Evolutionary conservation across 768 basidiomycete species (phyloP).

Genomic region (Ramaria sp.): DNA sequence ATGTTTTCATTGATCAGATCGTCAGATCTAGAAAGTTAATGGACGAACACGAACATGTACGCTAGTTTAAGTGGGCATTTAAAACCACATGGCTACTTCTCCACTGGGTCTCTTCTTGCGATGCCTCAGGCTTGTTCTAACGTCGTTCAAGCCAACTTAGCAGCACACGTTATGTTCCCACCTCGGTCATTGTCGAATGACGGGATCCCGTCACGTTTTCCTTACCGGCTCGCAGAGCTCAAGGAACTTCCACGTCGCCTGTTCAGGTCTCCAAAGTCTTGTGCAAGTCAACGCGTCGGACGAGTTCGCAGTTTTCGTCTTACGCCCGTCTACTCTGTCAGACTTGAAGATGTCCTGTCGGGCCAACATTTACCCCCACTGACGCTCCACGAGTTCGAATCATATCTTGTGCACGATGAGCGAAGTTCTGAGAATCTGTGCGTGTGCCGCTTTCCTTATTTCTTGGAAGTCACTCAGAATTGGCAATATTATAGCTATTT

Average conservation of each 20-base stretch:
- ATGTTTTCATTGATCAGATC: too few relatives aligned
- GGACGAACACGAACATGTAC: too few relatives aligned
- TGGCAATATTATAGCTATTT: background rate
- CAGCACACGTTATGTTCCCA: too few relatives aligned
- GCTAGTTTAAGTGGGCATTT: too few relatives aligned
- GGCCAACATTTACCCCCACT: conserved; percentile 13
- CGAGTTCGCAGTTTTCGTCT: conserved; percentile 11
- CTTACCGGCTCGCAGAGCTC: conserved; percentile 8
- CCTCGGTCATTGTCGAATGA: too few relatives aligned
- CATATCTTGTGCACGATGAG: conserved; percentile 13
- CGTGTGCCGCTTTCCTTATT: background rate
- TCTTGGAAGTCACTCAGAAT: background rate
- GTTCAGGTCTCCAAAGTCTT: conserved; percentile 10
- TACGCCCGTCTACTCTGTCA: background rate
- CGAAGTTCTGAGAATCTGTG: conserved; percentile 13
- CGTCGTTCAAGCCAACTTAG: too few relatives aligned
- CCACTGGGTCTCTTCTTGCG: too few relatives aligned
- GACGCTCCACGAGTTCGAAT: conserved; percentile 14
- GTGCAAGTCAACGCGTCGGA: conserved; percentile 8
- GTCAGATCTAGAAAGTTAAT: too few relatives aligned
- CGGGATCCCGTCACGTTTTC: background rate
- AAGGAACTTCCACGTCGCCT: conserved; percentile 8
- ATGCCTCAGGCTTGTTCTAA: too few relatives aligned
- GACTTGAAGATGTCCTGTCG: conserved; percentile 8
- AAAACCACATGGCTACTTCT: too few relatives aligned